A percentile compares a stretch with the other conserved stretches of the same genome.
Evolutionary conservation across 78 protist genomes (phyloP).

Genomic region (Pelomyxa schiedti): DNA sequence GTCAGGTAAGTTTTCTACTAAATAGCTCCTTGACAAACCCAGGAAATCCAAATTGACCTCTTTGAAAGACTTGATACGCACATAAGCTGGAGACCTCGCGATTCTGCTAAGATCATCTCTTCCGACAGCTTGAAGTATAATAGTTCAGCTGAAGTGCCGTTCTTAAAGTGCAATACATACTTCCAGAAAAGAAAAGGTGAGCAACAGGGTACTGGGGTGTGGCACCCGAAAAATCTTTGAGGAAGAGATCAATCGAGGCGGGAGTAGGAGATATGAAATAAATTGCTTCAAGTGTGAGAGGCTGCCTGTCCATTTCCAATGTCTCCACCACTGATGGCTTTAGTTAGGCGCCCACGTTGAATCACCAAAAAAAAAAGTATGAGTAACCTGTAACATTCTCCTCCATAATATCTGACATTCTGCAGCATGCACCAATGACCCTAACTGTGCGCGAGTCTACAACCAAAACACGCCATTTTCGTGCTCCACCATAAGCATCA

Average conservation of each 20-base stretch:
- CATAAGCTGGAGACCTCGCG: neutral
- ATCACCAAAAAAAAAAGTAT: neutral
- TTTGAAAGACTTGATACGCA: constrained; percentile 25
- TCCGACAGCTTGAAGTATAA: neutral
- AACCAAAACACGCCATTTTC: constrained; percentile 33
- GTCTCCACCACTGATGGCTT: constrained; percentile 59
- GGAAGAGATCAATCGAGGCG: constrained; percentile 25
- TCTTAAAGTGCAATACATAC: neutral
- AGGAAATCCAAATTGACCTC: constrained; percentile 59
- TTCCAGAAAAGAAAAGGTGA: constrained; percentile 25
- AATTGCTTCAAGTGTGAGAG: constrained; percentile 43
- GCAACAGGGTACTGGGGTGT: constrained; percentile 23
- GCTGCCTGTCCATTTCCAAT: constrained; percentile 43
- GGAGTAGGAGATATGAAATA: constrained; percentile 56
- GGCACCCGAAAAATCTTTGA: constrained; percentile 42
- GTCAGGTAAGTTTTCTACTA: too few relatives aligned
- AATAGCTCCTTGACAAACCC: neutral
- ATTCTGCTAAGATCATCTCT: neutral
- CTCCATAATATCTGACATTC: constrained; percentile 65
- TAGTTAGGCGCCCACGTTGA: neutral
- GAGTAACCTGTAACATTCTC: constrained; percentile 52
- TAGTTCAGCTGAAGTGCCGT: neutral
- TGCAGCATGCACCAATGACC: constrained; percentile 48
- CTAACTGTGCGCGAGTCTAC: constrained; percentile 29
- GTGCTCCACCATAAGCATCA: too few relatives aligned